A percentile compares a stretch with the other conserved stretches of the same genome.
phyloP scores from a whole-genome alignment of 306 rosid species.

The Cercis canadensis region DNA sequence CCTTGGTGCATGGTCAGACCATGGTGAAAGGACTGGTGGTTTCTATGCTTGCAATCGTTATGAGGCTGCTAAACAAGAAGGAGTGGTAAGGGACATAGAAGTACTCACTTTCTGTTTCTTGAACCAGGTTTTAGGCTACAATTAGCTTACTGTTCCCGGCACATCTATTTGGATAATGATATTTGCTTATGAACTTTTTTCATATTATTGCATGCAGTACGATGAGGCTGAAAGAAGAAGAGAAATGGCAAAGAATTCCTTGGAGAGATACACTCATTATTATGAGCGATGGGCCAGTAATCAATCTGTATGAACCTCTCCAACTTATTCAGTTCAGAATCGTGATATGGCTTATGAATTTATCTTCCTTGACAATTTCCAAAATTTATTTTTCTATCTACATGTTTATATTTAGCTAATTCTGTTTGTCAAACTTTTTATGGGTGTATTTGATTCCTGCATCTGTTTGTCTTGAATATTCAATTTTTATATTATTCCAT shows the following conservation, averaged over 20 bases:
- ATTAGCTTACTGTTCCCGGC: slow-evolving; percentile 2
- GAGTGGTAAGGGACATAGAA: slow-evolving; percentile 58
- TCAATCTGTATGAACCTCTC: slow-evolving; percentile 70
- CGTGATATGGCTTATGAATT: slow-evolving; percentile 16
- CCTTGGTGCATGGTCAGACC: slow-evolving; percentile 93
- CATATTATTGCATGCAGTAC: slow-evolving; percentile 44
- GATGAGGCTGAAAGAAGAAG: slow-evolving; percentile 82
- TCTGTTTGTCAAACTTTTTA: neutral
- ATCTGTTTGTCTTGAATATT: slow-evolving; percentile 24
- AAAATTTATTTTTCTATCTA: slow-evolving; percentile 7
- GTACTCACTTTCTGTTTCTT: slow-evolving; percentile 22
- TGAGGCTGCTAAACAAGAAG: slow-evolving; percentile 92
- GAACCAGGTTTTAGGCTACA: slow-evolving; percentile 25
- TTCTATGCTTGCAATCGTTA: slow-evolving; percentile 97
- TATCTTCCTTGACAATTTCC: slow-evolving; percentile 26
- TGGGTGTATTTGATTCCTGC: neutral
- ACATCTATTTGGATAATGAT: slow-evolving; percentile 8
- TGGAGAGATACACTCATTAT: slow-evolving; percentile 95
- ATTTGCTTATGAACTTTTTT: slow-evolving; percentile 23
- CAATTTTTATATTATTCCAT: slow-evolving; percentile 15
- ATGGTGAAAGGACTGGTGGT: slow-evolving; percentile 95
- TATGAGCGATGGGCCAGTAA: slow-evolving; percentile 99
- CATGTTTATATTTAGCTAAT: slow-evolving; percentile 21
- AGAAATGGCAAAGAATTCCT: slow-evolving; percentile 95
- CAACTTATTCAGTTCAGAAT: slow-evolving; percentile 31